These are phyloP conservation scores for Schizosaccharomyces octosporus DNA, from an alignment of 805 yeast species.

Conservation along the genomic window DNA sequence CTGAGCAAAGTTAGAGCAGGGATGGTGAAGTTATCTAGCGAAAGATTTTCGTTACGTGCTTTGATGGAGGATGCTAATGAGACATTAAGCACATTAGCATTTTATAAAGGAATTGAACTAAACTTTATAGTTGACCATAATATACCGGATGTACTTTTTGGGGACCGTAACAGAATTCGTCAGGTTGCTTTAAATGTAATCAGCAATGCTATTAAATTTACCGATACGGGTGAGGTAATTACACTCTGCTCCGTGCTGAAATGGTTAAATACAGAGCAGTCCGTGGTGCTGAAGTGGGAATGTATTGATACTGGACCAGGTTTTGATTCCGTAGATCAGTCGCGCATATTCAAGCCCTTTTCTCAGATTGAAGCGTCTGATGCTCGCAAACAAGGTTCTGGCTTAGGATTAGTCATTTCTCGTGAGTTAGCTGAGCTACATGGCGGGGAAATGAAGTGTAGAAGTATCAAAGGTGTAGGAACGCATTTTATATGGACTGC, in stretches of 20 bases:
- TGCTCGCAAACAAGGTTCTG: conserved; percentile 12
- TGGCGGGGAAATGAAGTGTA: conserved; percentile 13
- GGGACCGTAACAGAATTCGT: conserved; percentile 15
- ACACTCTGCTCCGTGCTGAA: conserved; percentile 10
- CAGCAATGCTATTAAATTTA: conserved; percentile 16
- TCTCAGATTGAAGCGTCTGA: conserved; percentile 12
- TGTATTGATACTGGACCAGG: conserved; percentile 16
- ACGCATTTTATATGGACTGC: conserved; percentile 13
- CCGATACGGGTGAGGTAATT: conserved; percentile 14
- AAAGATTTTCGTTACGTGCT: conserved; percentile 14
- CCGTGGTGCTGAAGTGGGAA: conserved; percentile 11
- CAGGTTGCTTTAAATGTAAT: conserved; percentile 15
- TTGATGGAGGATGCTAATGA: conserved; percentile 15
- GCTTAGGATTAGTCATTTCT: conserved; percentile 15
- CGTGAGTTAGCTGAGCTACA: conserved; percentile 15
- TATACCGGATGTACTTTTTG: conserved; percentile 14
- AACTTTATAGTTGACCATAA: conserved; percentile 12
- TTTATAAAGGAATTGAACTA: conserved; percentile 14
- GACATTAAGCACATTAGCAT: conserved; percentile 13
- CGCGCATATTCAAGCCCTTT: conserved; percentile 15
- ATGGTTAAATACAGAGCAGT: not conserved
- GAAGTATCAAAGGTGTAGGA: conserved; percentile 13
- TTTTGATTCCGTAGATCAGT: conserved; percentile 12
- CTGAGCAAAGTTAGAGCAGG: conserved; percentile 16
- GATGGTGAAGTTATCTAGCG: conserved; percentile 12